These are phyloP conservation scores for Solanum lycopersicoides DNA, from an alignment of 257 asterid genomes.

Conservation along the genomic window DNA sequence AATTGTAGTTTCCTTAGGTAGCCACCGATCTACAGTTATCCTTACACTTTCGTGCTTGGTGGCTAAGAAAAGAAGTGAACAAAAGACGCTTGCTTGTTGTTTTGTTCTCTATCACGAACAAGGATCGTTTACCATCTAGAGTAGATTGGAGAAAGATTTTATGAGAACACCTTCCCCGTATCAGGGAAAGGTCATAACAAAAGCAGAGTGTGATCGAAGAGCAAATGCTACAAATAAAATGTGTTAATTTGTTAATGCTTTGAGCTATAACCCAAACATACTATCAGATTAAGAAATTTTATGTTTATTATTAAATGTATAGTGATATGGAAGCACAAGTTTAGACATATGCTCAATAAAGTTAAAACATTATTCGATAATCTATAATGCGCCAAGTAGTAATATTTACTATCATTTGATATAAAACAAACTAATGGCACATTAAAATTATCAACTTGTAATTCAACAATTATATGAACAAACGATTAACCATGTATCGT, in stretches of 20 bases:
- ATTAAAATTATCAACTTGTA: not conserved
- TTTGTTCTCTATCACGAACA: not conserved
- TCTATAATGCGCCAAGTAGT: not conserved
- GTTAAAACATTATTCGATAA: not conserved
- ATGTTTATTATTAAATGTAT: not conserved
- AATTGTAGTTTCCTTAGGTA: not conserved
- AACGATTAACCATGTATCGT: not conserved
- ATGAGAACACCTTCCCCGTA: not conserved
- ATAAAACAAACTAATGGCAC: not conserved
- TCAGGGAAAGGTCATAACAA: not conserved
- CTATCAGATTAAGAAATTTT: not conserved
- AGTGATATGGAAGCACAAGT: not conserved
- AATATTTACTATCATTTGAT: not conserved
- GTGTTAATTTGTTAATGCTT: not conserved
- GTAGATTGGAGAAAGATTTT: not conserved
- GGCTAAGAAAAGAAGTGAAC: not conserved
- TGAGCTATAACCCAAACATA: not conserved
- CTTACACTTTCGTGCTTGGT: not conserved
- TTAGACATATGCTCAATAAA: not conserved
- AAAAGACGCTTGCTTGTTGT: not conserved
- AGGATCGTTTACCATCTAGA: not conserved
- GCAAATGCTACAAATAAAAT: not conserved
- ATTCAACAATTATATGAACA: not conserved
- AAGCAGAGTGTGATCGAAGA: not conserved
- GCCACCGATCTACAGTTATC: not conserved